Evolutionary conservation across 768 basidiomycete species (phyloP).

Genomic region (Agrocybe chaxingu): DNA sequence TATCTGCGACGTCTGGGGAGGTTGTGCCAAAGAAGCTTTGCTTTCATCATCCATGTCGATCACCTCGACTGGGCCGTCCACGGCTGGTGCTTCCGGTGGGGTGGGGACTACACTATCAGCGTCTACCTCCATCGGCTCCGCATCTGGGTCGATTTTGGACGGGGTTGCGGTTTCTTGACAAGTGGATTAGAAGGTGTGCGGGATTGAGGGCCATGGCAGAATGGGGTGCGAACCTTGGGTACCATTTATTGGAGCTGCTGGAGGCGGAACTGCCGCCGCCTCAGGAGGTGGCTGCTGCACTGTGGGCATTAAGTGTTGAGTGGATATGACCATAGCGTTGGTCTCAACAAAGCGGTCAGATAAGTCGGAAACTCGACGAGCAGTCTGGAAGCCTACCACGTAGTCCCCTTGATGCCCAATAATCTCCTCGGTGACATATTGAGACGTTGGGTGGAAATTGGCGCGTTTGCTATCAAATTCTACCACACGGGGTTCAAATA

Average conservation of each 20-base stretch:
- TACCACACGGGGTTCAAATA: constrained; percentile 92
- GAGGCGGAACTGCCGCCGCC: constrained; percentile 16
- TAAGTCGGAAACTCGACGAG: not conserved
- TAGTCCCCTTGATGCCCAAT: constrained; percentile 52
- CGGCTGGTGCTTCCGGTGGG: constrained; percentile 11
- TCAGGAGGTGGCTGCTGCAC: constrained; percentile 22
- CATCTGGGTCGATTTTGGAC: constrained; percentile 19
- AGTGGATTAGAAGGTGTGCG: constrained; percentile 1
- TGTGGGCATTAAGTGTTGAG: constrained; percentile 67
- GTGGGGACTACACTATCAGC: constrained; percentile 15
- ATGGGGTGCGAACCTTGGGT: constrained; percentile 13
- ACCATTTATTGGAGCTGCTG: constrained; percentile 9
- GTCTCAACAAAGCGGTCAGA: constrained; percentile 50
- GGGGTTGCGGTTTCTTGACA: constrained; percentile 11
- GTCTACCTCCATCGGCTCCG: constrained; percentile 23
- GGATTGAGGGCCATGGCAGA: not conserved
- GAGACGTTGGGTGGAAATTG: constrained; percentile 44
- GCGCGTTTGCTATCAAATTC: constrained; percentile 79
- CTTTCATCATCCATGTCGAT: constrained; percentile 48
- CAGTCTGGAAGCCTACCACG: constrained; percentile 35
- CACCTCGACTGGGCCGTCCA: constrained; percentile 37
- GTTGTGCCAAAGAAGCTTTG: constrained; percentile 14
- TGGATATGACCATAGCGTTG: constrained; percentile 88
- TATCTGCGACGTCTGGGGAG: constrained; percentile 10
- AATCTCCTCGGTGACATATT: constrained; percentile 75